Conservation (phyloP, 805 yeast species). For the Yamadazyma akitaensis region DNA sequence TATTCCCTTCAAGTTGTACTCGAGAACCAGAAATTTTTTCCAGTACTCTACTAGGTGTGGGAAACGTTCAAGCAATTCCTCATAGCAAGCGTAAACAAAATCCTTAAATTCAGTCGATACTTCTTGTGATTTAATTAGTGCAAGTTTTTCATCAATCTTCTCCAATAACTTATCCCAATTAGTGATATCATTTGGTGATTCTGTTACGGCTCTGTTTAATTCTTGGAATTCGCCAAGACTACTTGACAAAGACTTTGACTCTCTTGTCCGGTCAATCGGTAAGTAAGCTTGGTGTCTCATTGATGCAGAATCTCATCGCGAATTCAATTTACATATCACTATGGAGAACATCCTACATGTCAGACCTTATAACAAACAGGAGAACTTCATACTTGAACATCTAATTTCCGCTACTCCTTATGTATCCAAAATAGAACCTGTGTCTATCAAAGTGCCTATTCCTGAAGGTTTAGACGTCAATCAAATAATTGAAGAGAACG, state of each 20-base stretch:
- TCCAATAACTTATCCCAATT: conserved; percentile 41
- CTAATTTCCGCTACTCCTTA: neutral
- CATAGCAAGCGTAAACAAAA: conserved; percentile 16
- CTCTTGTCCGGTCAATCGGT: neutral
- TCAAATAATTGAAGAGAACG: conserved; percentile 12
- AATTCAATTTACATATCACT: neutral
- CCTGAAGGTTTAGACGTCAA: conserved; percentile 15
- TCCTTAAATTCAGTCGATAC: conserved; percentile 18
- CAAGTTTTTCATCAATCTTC: conserved; percentile 21
- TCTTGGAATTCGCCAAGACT: conserved; percentile 10
- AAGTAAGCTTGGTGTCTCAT: neutral
- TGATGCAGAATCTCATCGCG: conserved; percentile 5
- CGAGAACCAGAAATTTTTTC: conserved; percentile 57
- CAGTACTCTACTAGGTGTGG: conserved; percentile 63
- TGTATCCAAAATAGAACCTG: conserved; percentile 7
- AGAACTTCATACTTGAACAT: neutral
- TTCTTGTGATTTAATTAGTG: conserved; percentile 13
- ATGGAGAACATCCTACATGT: conserved; percentile 6
- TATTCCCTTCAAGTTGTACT: conserved; percentile 54
- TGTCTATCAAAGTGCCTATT: conserved; percentile 16
- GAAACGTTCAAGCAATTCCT: conserved; percentile 44
- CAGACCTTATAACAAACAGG: conserved; percentile 6
- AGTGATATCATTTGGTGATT: conserved; percentile 29
- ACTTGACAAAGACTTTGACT: neutral
- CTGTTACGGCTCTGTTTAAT: conserved; percentile 5